A percentile compares a stretch with the other conserved stretches of the same genome.
Conservation (phyloP, 2,329 filamentous ascomycete genomes). For the Bertia moriformis region DNA sequence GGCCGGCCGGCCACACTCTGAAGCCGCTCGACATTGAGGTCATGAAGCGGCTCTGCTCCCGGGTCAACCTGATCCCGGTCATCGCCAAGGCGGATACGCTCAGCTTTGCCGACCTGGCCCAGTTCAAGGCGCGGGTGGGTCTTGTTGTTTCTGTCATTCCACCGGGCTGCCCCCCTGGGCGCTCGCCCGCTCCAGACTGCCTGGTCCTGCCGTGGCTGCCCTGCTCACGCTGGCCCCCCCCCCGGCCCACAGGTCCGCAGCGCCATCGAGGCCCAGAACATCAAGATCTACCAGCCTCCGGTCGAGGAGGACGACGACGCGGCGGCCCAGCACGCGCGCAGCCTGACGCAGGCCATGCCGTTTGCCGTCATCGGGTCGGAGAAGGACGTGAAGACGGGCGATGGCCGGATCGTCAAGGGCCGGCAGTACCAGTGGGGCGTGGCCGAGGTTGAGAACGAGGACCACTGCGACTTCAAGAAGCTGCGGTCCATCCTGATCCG, state of each 20-base stretch:
- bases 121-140: constrained; percentile 87
- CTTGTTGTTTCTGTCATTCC: no score
- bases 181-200: constrained; percentile 4
- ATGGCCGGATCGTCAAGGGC: constrained; percentile 94
- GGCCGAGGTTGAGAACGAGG: constrained; percentile 97
- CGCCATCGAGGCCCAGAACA: constrained; percentile 94
- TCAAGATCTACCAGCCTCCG: constrained; percentile 98
- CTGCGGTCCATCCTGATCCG: constrained; percentile 95
- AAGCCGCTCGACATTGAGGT: constrained; percentile 99
- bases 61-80: constrained; percentile 95
- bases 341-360: constrained; percentile 90
- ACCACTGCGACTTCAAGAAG: constrained; percentile 99
- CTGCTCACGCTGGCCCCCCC: no score
- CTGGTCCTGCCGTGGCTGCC: no score
- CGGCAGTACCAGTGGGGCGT: constrained; percentile 99
- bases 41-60: constrained; percentile 96
- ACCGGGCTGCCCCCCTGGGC: not conserved
- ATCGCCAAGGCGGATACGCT: constrained; percentile 97
- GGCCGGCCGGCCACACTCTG: constrained; percentile 91
- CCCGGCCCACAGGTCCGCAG: constrained; percentile 88
- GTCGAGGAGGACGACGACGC: constrained; percentile 97
- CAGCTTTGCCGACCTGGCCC: constrained; percentile 77
- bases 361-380: constrained; percentile 98
- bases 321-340: constrained; percentile 84
- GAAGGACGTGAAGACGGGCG: constrained; percentile 94